These are phyloP conservation scores for Schizosaccharomyces versatilis DNA, from an alignment of 1,139 yeast genomes.

Conservation along the genomic window DNA sequence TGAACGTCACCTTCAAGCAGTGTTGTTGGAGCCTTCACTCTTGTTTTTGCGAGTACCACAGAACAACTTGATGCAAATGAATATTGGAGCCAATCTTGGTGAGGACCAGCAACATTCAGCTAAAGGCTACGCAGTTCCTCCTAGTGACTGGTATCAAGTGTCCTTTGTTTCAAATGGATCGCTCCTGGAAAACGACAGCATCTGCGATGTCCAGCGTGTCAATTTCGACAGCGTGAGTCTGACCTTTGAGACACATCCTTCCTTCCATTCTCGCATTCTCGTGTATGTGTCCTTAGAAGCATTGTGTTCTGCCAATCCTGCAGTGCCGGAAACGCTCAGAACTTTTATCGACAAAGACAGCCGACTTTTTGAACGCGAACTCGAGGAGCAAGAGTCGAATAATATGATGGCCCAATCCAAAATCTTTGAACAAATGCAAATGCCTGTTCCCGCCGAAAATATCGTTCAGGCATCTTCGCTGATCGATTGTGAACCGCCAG, in stretches of 20 bases:
- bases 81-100: background rate
- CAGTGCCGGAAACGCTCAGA: background rate
- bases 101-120: background rate
- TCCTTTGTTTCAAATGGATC: background rate
- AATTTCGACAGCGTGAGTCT: background rate
- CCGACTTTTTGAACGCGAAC: background rate
- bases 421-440: too few relatives aligned
- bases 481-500: too few relatives aligned
- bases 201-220: background rate
- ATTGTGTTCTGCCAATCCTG: background rate
- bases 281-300: background rate
- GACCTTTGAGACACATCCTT: background rate
- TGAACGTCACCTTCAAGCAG: background rate
- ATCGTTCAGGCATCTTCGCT: too few relatives aligned
- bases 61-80: background rate
- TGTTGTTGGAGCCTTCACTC: background rate
- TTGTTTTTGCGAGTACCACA: background rate
- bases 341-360: background rate
- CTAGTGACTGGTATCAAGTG: background rate
- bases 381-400: background rate
- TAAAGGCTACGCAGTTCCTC: too few relatives aligned
- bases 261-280: background rate
- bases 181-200: background rate
- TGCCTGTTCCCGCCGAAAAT: too few relatives aligned
- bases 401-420: too few relatives aligned